Percentiles rank a stretch among this genome's conserved stretches.
phyloP scores from a whole-genome alignment of 176 grass and related monocot genomes.

The Musa schizocarpa region DNA sequence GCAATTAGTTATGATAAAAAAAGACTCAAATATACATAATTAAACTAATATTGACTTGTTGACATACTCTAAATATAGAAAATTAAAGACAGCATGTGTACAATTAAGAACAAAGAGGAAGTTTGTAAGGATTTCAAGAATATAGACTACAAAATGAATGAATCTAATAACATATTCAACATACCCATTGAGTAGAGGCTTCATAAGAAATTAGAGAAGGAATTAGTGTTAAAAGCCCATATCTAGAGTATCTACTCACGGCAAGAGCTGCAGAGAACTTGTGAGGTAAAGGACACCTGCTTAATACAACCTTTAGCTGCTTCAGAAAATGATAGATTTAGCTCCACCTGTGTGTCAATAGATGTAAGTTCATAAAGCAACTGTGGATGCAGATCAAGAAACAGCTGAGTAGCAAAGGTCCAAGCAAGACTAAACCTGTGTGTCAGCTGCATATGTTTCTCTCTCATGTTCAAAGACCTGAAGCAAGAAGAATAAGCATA shows the following conservation, averaged over 20 bases:
- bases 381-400: background rate
- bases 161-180: constrained; percentile 6
- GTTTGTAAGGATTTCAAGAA: too few species aligned
- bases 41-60: background rate
- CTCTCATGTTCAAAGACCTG: constrained; percentile 71
- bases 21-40: background rate
- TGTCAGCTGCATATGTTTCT: constrained; percentile 47
- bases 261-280: constrained; percentile 80
- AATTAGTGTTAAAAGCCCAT: background rate
- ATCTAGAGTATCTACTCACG: constrained; percentile 42
- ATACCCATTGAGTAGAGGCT: background rate
- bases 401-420: constrained; percentile 23
- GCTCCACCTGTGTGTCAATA: constrained; percentile 42
- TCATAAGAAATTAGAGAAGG: background rate
- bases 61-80: background rate
- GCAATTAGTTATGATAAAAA: background rate
- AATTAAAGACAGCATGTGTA: background rate
- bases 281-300: constrained; percentile 50
- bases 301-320: constrained; percentile 75
- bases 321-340: constrained; percentile 78
- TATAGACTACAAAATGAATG: background rate
- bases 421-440: constrained; percentile 53
- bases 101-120: too few species aligned
- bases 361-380: constrained; percentile 22
- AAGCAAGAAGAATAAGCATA: constrained; percentile 32